Percentiles rank a stretch among this genome's conserved stretches.
Evolutionary conservation across 176 grass and related monocot genomes (phyloP).

Genomic region (Tillandsia leiboldiana): DNA sequence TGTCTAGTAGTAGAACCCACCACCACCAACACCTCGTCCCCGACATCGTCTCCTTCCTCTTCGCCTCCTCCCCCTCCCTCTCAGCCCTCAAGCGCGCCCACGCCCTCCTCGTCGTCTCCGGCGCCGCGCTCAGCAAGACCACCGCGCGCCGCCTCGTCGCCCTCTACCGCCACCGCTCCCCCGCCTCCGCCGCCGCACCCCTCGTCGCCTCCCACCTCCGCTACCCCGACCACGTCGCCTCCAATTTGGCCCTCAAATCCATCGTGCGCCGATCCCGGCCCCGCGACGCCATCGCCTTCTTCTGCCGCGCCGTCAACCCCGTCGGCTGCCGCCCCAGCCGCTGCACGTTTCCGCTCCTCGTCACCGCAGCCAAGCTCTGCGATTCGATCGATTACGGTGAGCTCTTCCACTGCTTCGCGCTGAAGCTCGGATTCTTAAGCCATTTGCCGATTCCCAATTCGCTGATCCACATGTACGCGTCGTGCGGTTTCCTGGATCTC

Average conservation of each 20-base stretch:
- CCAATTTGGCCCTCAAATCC: slow-evolving; percentile 17
- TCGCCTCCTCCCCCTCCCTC: slow-evolving; percentile 10
- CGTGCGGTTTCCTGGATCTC: slow-evolving; percentile 5
- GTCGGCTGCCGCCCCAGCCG: slow-evolving; percentile 24
- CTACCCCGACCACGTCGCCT: slow-evolving; percentile 13
- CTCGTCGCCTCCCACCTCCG: slow-evolving; percentile 19
- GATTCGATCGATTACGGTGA: slow-evolving; percentile 22
- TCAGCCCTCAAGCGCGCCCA: slow-evolving; percentile 9
- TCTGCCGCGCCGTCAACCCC: slow-evolving; percentile 21
- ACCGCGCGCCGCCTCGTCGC: slow-evolving; percentile 17
- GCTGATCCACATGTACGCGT: slow-evolving; percentile 32
- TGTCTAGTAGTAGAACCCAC: not conserved
- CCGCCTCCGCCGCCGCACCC: not conserved
- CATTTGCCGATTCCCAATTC: slow-evolving; percentile 28
- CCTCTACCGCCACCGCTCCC: slow-evolving; percentile 19
- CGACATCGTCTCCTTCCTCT: slow-evolving; percentile 18
- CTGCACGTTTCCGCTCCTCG: slow-evolving; percentile 26
- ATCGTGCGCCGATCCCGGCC: slow-evolving; percentile 13
- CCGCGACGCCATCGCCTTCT: slow-evolving; percentile 22
- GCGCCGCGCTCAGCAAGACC: not conserved
- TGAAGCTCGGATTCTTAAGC: slow-evolving; percentile 34
- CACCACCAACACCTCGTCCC: slow-evolving; percentile 2
- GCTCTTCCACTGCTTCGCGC: slow-evolving; percentile 29
- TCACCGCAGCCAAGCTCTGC: slow-evolving; percentile 26
- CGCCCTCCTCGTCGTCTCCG: slow-evolving; percentile 13